Base-by-base conservation (phyloP, 192 early-diverging fungal genomes). In the Thoreauomyces humboldtii region DNA sequence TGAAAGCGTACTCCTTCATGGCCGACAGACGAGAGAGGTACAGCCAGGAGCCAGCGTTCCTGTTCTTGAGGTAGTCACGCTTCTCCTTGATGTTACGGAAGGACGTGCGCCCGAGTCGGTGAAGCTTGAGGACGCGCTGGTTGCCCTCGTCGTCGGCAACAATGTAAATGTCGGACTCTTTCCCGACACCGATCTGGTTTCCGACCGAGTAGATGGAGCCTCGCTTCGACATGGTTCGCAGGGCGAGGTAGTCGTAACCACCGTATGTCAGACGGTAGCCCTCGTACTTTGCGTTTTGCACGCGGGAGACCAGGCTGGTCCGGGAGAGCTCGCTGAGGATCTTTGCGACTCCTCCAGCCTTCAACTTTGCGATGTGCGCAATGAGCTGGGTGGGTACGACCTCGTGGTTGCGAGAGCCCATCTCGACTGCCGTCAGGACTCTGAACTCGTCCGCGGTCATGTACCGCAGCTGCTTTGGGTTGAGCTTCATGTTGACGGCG, bases 181-280 rank as follows among this genome's bases (percentile, higher is more conserved):
- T 99, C 44, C 98, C 98, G 6, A 99, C 94, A 72, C 98, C 98
- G 70, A 99, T 98, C 78, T 98, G 95, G 78, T 98, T 96, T 19
- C 98, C 98, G 4, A 99, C 95, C 25, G 95, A 98, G 59, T 85
- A 86, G 15, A 99, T 87, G 0, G 86, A 78, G 9, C 91, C 92
- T 42, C 94, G 84, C 70, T 91, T 90, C 56, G 83, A 86, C 68
- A 99, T 80, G 5, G 98, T 93, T 72, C 91, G 92, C 33, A 99
- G 80, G 0, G 98, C 96, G 44, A 99, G 81, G 71, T 98, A 98
- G 73, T 99, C 98, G 81, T 96, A 99, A n/a, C 98, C 98, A 50
- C 95, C 93, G 70, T 99, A 99, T 27, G 96, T 94, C 57, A 99
- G 81, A 45, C 93, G 82, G 76, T 98, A 99, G 25, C 98, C 98